These are phyloP conservation scores for Cadophora luteo-olivacea DNA, from an alignment of 2,329 filamentous ascomycete species.

Conservation along the genomic window DNA sequence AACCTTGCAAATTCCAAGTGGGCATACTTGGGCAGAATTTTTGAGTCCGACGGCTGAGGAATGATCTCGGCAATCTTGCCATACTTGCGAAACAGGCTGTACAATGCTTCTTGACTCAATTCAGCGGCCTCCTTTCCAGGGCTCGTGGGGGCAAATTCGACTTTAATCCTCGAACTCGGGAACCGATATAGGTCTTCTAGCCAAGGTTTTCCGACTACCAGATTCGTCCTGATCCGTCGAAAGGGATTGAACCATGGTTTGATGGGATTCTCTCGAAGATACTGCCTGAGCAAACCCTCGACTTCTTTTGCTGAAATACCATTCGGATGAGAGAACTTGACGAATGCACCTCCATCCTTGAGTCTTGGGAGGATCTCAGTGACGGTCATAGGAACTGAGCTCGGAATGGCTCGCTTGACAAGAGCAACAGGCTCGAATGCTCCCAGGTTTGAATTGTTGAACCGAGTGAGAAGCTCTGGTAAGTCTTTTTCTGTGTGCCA, in stretches of 20 bases:
- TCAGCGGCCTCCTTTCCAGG: conserved; percentile 77
- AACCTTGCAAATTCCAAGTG: conserved; percentile 77
- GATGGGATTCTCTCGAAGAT: conserved; percentile 73
- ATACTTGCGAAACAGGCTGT: conserved; percentile 86
- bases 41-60: conserved; percentile 84
- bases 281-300: conserved; percentile 63
- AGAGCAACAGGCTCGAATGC: conserved; percentile 62
- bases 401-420: conserved; percentile 67
- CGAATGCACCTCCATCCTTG: conserved; percentile 91
- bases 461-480: conserved; percentile 55
- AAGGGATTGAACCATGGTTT: conserved; percentile 93
- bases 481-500: conserved; percentile 52
- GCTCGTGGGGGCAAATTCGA: conserved; percentile 82
- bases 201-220: conserved; percentile 89
- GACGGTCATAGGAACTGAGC: conserved; percentile 68
- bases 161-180: conserved; percentile 75
- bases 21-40: conserved; percentile 81
- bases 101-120: conserved; percentile 84
- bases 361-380: conserved; percentile 83
- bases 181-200: conserved; percentile 89
- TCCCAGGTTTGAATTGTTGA: conserved; percentile 57
- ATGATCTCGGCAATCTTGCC: conserved; percentile 89
- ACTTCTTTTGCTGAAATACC: conserved; percentile 57
- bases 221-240: conserved; percentile 68
- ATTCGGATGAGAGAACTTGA: conserved; percentile 74